phyloP scores from a whole-genome alignment of 208 protist species.

The Phytomonas francai region DNA sequence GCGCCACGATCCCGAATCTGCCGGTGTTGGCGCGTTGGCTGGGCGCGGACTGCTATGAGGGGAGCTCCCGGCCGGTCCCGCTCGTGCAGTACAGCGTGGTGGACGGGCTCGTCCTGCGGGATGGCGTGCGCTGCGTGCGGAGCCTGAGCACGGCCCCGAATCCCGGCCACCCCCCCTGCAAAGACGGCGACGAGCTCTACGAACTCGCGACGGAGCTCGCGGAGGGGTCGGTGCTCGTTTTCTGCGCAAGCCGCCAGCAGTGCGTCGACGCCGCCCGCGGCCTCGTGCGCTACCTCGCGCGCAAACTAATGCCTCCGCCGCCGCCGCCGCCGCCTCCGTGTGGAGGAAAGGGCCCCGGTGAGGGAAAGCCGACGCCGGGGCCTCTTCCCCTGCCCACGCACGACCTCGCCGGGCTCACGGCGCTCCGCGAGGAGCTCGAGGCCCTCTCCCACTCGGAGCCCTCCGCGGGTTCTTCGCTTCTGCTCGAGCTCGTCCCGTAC shows the following conservation, averaged over 20 bases:
- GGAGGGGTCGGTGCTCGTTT: conserved; percentile 67
- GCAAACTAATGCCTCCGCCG: conserved; percentile 9
- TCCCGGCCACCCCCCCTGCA: conserved; percentile 9
- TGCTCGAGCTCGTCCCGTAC: conserved; percentile 44
- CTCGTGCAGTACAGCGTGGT: conserved; percentile 66
- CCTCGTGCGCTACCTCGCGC: conserved; percentile 33
- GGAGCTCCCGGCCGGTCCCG: conserved; percentile 71
- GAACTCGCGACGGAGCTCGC: conserved; percentile 59
- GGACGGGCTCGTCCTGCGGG: conserved; percentile 42
- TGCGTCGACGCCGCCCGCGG: conserved; percentile 64
- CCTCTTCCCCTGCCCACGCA: conserved; percentile 14
- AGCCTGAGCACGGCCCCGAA: conserved; percentile 27
- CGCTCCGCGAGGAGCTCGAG: conserved; percentile 36
- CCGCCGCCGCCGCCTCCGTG: conserved; percentile 14
- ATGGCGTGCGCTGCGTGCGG: conserved; percentile 31
- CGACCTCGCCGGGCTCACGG: conserved; percentile 13
- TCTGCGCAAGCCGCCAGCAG: conserved; percentile 74
- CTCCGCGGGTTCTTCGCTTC: conserved; percentile 23
- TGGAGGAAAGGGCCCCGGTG: not conserved
- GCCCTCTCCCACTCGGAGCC: conserved; percentile 27
- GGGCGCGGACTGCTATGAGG: conserved; percentile 56
- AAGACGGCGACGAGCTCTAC: conserved; percentile 35
- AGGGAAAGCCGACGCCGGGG: not conserved
- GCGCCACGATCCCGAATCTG: conserved; percentile 90
- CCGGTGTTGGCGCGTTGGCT: conserved; percentile 73